Conservation (phyloP, 2,329 filamentous ascomycete genomes). For the Ophiostoma ulmi region DNA sequence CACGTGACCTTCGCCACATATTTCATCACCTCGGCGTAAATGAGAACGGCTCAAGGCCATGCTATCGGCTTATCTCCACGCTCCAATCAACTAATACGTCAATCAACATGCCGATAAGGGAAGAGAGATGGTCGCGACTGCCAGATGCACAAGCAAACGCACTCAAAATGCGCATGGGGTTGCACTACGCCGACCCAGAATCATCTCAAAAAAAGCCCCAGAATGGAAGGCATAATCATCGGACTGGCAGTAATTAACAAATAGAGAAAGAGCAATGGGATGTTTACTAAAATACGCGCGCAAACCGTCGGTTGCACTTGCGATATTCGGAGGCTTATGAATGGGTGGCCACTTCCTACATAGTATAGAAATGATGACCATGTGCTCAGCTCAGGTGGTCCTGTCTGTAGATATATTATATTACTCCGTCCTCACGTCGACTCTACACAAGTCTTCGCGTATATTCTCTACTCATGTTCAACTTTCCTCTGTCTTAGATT, state of each 20-base stretch:
- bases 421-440: neutral
- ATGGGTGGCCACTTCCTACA: neutral
- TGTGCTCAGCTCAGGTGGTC: neutral
- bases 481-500: neutral
- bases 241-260: neutral
- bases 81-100: constrained; percentile 7
- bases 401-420: constrained; percentile 3
- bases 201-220: neutral
- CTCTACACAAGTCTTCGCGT: neutral
- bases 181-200: neutral
- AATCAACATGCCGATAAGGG: constrained; percentile 6
- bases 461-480: neutral
- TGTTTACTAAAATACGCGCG: neutral
- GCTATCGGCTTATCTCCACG: constrained; percentile 7
- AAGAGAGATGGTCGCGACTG: neutral
- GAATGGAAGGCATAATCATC: neutral
- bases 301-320: constrained; percentile 8
- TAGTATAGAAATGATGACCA: neutral
- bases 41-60: constrained; percentile 5
- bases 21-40: neutral
- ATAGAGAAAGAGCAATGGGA: neutral
- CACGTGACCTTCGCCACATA: neutral
- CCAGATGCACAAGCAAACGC: neutral
- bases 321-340: constrained; percentile 11
- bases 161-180: neutral